A percentile compares a stretch with the other conserved stretches of the same genome.
phyloP scores from a whole-genome alignment of 2,329 filamentous ascomycete species.

The Coniella vitis region DNA sequence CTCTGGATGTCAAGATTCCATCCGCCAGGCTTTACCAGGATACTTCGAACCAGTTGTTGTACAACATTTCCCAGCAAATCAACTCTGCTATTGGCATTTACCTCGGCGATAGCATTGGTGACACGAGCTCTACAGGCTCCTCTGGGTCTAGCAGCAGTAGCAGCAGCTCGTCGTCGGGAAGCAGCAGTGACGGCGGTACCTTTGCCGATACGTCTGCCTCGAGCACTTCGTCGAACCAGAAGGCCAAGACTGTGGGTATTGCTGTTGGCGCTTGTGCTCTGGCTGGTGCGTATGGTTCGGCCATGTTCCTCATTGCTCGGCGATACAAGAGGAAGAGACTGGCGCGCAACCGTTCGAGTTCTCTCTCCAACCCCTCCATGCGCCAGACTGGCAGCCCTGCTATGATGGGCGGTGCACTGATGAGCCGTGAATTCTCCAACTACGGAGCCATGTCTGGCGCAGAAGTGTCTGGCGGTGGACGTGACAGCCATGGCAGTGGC shows the following conservation, averaged over 20 bases:
- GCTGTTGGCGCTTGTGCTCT: constrained; percentile 71
- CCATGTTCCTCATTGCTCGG: constrained; percentile 89
- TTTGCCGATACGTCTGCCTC: constrained; percentile 26
- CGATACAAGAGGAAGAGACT: constrained; percentile 83
- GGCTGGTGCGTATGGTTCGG: constrained; percentile 81
- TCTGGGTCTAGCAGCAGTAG: constrained; percentile 33
- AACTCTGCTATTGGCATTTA: constrained; percentile 73
- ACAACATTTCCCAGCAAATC: constrained; percentile 70
- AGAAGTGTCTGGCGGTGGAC: constrained; percentile 29
- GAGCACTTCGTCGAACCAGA: constrained; percentile 47
- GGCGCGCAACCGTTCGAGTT: constrained; percentile 70
- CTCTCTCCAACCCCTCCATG: constrained; percentile 55
- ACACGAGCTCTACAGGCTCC: constrained; percentile 21
- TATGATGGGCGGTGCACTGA: constrained; percentile 63
- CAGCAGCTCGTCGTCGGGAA: constrained; percentile 28
- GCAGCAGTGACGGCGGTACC: constrained; percentile 25
- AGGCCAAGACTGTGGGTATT: constrained; percentile 60
- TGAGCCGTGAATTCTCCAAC: constrained; percentile 49
- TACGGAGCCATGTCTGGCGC: constrained; percentile 38
- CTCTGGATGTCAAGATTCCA: constrained; percentile 49
- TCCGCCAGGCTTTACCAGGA: constrained; percentile 70
- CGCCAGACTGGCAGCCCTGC: constrained; percentile 48
- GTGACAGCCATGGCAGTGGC: constrained; percentile 62
- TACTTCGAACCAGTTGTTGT: constrained; percentile 49
- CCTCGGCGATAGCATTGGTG: constrained; percentile 36